Conservation (phyloP, 2,329 filamentous ascomycete genomes). For the Trichoderma cornu-damae region DNA sequence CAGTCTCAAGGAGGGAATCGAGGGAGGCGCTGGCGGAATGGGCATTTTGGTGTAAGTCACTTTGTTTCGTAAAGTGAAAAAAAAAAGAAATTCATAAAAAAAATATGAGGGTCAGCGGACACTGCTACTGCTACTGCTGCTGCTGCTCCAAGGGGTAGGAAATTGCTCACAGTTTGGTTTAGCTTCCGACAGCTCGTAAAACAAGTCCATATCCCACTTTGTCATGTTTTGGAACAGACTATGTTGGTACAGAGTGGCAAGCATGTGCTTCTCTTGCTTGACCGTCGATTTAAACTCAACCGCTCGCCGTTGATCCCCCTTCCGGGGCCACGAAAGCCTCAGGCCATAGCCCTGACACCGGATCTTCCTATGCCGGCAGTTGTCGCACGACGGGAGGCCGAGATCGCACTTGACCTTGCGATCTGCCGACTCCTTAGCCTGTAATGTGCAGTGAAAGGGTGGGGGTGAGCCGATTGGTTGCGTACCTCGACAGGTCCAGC, state of each 20-base stretch:
- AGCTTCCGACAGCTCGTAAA: not conserved
- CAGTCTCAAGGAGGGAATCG: not conserved
- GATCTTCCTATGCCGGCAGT: not conserved
- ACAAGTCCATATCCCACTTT: not conserved
- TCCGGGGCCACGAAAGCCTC: conserved; percentile 5
- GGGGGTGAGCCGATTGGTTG: not conserved
- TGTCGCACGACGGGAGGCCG: not conserved
- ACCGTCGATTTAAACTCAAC: not conserved
- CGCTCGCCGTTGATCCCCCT: not conserved
- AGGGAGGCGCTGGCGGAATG: not conserved
- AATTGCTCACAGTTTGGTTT: not conserved
- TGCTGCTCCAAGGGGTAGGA: too few relatives aligned
- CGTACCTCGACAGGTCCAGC: conserved; percentile 6
- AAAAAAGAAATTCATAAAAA: too few relatives aligned
- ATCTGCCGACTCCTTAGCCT: not conserved
- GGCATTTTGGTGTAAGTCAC: not conserved
- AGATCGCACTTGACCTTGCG: conserved; percentile 8
- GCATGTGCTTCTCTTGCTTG: not conserved
- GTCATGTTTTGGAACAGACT: conserved; percentile 1
- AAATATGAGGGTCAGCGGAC: not conserved
- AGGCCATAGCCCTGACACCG: conserved; percentile 2
- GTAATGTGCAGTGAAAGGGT: not conserved
- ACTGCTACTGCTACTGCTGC: not conserved
- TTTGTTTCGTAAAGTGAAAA: not conserved
- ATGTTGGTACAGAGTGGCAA: not conserved